A percentile compares a stretch with the other conserved stretches of the same genome.
These are phyloP conservation scores for Pseudozyma tsukubaensis DNA, from an alignment of 1,284 basidiomycete species.

Conservation along the genomic window DNA sequence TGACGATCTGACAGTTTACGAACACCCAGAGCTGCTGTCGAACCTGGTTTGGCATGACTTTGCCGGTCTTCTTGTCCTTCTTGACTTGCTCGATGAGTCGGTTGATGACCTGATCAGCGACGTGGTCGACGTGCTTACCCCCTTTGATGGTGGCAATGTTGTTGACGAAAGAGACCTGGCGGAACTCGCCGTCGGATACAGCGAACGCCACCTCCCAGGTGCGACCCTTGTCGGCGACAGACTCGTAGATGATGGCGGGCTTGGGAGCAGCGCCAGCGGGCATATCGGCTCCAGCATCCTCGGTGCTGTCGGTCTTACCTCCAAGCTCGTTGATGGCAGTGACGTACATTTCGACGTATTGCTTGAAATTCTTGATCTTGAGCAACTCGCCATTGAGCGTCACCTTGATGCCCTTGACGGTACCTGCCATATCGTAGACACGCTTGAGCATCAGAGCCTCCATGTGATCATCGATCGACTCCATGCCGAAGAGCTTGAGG, in stretches of 20 bases:
- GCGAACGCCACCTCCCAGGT: slow-evolving; percentile 98
- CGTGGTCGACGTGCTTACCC: slow-evolving; percentile 89
- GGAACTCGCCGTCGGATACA: slow-evolving; percentile 85
- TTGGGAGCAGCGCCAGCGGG: slow-evolving; percentile 79
- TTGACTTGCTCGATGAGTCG: slow-evolving; percentile 78
- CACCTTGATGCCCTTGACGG: slow-evolving; percentile 92
- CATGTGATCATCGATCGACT: slow-evolving; percentile 89
- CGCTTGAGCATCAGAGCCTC: slow-evolving; percentile 90
- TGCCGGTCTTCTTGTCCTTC: slow-evolving; percentile 90
- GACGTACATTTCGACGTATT: slow-evolving; percentile 93
- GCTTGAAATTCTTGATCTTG: slow-evolving; percentile 95
- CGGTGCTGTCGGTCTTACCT: slow-evolving; percentile 48
- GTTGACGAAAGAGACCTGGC: slow-evolving; percentile 93
- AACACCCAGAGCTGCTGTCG: slow-evolving; percentile 99
- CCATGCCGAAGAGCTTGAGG: slow-evolving; percentile 91
- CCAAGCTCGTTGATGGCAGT: slow-evolving; percentile 69
- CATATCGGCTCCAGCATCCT: slow-evolving; percentile 57
- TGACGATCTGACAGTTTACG: slow-evolving; percentile 95
- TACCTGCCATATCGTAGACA: slow-evolving; percentile 97
- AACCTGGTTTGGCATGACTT: slow-evolving; percentile 91
- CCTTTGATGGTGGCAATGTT: slow-evolving; percentile 97
- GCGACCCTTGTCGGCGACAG: slow-evolving; percentile 73
- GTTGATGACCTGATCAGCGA: slow-evolving; percentile 91
- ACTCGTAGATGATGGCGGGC: slow-evolving; percentile 84
- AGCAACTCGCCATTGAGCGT: slow-evolving; percentile 90